Conservation (phyloP, 129 eudicot species). For the Lactuca saligna region DNA sequence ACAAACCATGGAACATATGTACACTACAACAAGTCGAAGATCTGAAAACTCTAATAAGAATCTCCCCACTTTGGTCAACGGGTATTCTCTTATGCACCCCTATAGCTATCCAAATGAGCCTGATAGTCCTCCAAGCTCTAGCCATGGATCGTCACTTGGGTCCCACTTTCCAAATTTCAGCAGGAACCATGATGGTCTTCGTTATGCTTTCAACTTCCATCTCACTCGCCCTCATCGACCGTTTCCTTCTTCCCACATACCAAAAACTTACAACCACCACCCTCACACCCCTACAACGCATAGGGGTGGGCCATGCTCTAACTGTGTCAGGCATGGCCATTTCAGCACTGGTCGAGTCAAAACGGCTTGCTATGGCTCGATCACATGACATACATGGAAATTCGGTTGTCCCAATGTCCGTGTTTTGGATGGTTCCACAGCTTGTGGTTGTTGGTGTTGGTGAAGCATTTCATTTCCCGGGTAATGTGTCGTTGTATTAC, state of each 20-base stretch:
- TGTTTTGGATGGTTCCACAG: constrained; percentile 62
- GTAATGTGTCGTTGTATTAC: constrained; percentile 54
- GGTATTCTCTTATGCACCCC: constrained; percentile 53
- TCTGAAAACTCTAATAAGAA: constrained; percentile 45
- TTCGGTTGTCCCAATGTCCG: constrained; percentile 43
- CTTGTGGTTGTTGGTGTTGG: constrained; percentile 47
- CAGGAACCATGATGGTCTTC: constrained; percentile 49
- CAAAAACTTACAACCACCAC: constrained; percentile 27
- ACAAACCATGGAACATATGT: constrained; percentile 47
- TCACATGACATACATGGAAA: constrained; percentile 13
- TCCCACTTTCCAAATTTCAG: constrained; percentile 46
- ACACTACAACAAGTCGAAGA: constrained; percentile 56
- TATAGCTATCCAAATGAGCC: constrained; percentile 43
- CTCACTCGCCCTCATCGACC: constrained; percentile 36
- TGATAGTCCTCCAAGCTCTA: constrained; percentile 58
- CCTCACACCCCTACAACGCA: constrained; percentile 48
- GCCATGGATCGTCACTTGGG: constrained; percentile 56
- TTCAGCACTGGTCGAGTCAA: constrained; percentile 61
- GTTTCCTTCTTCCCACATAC: constrained; percentile 37
- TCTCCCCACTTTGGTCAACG: constrained; percentile 49
- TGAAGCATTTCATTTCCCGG: constrained; percentile 68
- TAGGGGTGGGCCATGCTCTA: constrained; percentile 63
- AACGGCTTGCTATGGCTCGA: constrained; percentile 36
- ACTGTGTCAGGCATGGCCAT: constrained; percentile 54
- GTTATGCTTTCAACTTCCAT: constrained; percentile 38